Evolutionary conservation across 2,329 filamentous ascomycete species (phyloP).

Genomic region (Eutypa lata): DNA sequence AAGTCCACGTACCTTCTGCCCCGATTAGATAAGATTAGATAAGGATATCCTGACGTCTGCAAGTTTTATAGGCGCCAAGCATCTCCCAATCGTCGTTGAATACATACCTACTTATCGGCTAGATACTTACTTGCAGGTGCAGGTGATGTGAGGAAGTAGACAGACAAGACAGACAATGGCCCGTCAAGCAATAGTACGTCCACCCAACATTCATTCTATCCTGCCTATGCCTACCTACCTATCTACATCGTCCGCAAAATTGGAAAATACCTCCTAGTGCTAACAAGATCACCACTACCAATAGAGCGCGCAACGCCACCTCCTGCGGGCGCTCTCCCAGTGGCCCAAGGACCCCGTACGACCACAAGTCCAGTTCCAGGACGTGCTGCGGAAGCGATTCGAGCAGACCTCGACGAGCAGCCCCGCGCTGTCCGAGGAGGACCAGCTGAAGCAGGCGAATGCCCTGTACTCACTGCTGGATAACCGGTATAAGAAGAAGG

Average conservation of each 20-base stretch:
- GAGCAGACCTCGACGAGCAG: constrained; percentile 27
- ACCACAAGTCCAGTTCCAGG: constrained; percentile 60
- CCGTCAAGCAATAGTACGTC: constrained; percentile 23
- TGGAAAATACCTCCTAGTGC: no score
- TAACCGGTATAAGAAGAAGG: constrained; percentile 56
- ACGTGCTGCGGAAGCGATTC: constrained; percentile 48
- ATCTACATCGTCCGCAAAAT: no score
- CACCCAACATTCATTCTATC: background rate
- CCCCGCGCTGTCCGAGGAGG: constrained; percentile 35
- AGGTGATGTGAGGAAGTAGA: no score
- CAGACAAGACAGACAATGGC: constrained; percentile 11
- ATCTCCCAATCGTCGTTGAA: no score
- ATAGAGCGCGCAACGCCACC: constrained; percentile 45
- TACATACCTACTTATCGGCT: no score
- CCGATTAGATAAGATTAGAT: no score
- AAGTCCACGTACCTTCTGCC: no score
- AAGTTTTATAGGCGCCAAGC: no score
- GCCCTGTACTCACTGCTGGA: constrained; percentile 57
- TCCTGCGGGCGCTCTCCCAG: constrained; percentile 48
- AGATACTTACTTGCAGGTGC: no score
- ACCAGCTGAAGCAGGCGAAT: constrained; percentile 55
- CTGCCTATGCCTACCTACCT: background rate
- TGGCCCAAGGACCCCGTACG: constrained; percentile 66
- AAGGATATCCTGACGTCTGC: no score
- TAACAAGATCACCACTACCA: no score